Percentiles rank a stretch among this genome's conserved stretches.
Evolutionary conservation across 108 stramenopile genomes (phyloP).

Genomic region (Discostella stelligeroides): DNA sequence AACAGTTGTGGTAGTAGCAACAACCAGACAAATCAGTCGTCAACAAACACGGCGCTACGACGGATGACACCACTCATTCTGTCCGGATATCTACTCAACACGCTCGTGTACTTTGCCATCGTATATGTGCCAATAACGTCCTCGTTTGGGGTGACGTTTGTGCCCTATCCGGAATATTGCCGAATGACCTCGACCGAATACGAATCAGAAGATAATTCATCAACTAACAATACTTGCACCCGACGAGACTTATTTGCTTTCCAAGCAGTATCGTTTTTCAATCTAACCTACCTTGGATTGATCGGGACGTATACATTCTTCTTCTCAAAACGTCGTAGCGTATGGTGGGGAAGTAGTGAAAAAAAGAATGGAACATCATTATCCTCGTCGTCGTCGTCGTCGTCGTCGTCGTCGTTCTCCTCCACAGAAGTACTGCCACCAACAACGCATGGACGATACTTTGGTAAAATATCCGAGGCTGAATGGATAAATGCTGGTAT

Average conservation of each 20-base stretch:
- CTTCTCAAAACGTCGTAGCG: constrained; percentile 15
- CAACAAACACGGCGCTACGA: constrained; percentile 2
- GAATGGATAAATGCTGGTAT: constrained; percentile 34
- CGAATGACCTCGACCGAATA: too few species aligned
- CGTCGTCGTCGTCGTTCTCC: too few species aligned
- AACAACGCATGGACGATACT: constrained; percentile 52
- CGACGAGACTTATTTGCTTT: constrained; percentile 57
- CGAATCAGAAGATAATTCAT: neutral
- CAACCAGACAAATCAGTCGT: neutral
- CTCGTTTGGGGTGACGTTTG: neutral
- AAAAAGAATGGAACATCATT: too few species aligned
- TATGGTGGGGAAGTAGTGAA: neutral
- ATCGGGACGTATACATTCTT: constrained; percentile 48
- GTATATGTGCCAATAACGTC: neutral
- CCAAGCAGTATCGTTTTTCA: constrained; percentile 44
- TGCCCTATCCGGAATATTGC: constrained; percentile 6
- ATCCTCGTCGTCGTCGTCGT: too few species aligned
- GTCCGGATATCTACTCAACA: constrained; percentile 30
- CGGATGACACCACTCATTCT: constrained; percentile 14
- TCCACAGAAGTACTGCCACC: constrained; percentile 24
- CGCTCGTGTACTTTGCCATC: neutral
- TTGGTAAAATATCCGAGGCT: constrained; percentile 31
- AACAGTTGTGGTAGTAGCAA: neutral
- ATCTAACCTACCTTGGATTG: constrained; percentile 36
- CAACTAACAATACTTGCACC: constrained; percentile 22